Evolutionary conservation across 2,329 filamentous ascomycete genomes (phyloP).

Genomic region (Fusarium marasasianum): DNA sequence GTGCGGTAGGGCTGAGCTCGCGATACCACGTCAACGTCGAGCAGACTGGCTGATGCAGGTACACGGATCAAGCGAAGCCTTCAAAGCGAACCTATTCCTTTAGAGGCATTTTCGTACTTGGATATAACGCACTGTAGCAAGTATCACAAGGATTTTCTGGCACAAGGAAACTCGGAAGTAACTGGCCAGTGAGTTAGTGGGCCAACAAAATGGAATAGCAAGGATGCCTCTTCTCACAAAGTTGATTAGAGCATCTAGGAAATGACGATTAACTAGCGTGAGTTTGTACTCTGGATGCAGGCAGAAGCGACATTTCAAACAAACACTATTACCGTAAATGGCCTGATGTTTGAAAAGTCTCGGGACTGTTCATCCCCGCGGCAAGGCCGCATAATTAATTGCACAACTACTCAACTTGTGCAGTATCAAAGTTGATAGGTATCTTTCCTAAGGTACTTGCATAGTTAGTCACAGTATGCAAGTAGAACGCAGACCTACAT

Average conservation of each 20-base stretch:
- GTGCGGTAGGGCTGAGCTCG: conserved; percentile 32
- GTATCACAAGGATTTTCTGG: conserved; percentile 27
- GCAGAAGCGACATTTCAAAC: conserved; percentile 35
- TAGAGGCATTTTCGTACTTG: conserved; percentile 35
- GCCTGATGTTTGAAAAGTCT: conserved; percentile 33
- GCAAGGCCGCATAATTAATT: conserved; percentile 15
- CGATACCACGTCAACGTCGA: conserved; percentile 34
- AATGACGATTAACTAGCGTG: conserved; percentile 39
- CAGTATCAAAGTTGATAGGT: not conserved
- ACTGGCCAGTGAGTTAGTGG: conserved; percentile 27
- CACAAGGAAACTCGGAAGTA: conserved; percentile 20
- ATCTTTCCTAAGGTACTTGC: not conserved
- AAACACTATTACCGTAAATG: conserved; percentile 33
- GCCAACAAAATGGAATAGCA: conserved; percentile 25
- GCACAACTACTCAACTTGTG: conserved; percentile 17
- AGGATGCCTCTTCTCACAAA: conserved; percentile 35
- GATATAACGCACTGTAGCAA: conserved; percentile 17
- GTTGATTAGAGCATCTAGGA: conserved; percentile 31
- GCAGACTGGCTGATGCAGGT: conserved; percentile 13
- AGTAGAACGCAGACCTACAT: conserved; percentile 10
- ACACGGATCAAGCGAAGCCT: conserved; percentile 13
- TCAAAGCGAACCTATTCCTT: conserved; percentile 13
- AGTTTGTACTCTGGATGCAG: conserved; percentile 21
- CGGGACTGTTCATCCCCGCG: conserved; percentile 17
- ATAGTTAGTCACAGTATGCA: not conserved